These are phyloP conservation scores for Cladosporium halotolerans DNA, from an alignment of 2,329 filamentous ascomycete species.

Conservation along the genomic window DNA sequence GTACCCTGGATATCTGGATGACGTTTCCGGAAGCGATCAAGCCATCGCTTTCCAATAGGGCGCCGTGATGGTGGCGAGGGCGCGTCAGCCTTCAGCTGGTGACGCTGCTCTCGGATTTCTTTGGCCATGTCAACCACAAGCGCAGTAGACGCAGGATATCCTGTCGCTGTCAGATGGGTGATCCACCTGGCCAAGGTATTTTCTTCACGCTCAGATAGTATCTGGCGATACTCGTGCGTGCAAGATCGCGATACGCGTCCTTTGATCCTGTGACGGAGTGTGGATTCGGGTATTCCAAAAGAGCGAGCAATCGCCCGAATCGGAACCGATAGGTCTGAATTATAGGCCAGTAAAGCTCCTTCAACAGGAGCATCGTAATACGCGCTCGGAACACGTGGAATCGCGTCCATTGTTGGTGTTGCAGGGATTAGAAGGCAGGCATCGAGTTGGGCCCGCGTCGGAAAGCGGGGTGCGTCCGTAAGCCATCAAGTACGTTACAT, in stretches of 20 bases:
- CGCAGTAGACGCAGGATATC: background rate
- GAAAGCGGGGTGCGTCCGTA: too few relatives aligned
- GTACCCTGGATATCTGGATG: conserved; percentile 3
- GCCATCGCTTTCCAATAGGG: conserved; percentile 9
- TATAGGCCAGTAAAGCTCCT: too few relatives aligned
- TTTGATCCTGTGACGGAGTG: conserved; percentile 2
- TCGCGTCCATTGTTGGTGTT: too few relatives aligned
- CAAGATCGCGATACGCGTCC: background rate
- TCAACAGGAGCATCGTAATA: too few relatives aligned
- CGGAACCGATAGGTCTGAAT: too few relatives aligned
- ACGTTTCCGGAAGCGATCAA: conserved; percentile 7
- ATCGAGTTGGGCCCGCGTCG: too few relatives aligned
- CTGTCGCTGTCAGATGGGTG: background rate
- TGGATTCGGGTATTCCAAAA: background rate
- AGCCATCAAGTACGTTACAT: too few relatives aligned
- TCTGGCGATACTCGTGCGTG: background rate
- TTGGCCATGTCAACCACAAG: background rate
- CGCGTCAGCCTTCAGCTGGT: background rate
- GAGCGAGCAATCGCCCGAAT: conserved; percentile 1
- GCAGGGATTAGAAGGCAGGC: too few relatives aligned
- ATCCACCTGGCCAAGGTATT: background rate
- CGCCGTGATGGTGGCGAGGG: background rate
- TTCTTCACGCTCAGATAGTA: background rate
- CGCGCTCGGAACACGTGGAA: too few relatives aligned
- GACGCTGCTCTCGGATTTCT: background rate